These are phyloP conservation scores for Luffa acutangula DNA, from an alignment of 306 rosid genomes.

Conservation along the genomic window DNA sequence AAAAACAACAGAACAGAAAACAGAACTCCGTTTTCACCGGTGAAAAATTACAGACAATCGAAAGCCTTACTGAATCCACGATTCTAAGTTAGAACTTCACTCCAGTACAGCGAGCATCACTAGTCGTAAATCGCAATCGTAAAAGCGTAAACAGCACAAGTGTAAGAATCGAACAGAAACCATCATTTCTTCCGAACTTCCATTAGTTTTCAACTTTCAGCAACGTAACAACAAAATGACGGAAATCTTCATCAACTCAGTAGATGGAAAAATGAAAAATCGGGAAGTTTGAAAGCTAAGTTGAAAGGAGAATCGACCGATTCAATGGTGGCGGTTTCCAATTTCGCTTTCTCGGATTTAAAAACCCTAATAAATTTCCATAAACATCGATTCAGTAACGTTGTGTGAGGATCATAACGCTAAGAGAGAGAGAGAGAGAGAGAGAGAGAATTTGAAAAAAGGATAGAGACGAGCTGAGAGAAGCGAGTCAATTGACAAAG, in stretches of 20 bases:
- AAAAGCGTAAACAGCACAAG: not conserved
- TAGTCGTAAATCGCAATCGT: not conserved
- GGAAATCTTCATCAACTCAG: not conserved
- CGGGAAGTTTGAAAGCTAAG: not conserved
- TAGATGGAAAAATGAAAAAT: not conserved
- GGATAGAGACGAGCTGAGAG: not conserved
- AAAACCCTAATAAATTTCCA: conserved; percentile 5
- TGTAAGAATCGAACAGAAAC: not conserved
- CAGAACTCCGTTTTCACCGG: not conserved
- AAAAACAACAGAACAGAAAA: not conserved
- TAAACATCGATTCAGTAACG: not conserved
- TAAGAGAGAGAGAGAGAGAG: not conserved
- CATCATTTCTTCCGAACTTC: not conserved
- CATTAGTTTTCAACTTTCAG: not conserved
- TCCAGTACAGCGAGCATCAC: not conserved
- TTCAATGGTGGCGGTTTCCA: not conserved
- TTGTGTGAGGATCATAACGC: not conserved
- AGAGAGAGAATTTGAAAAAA: not conserved
- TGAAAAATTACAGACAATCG: not conserved
- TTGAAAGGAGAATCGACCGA: not conserved
- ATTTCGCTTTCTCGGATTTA: not conserved
- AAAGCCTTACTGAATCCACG: not conserved
- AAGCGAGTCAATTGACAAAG: not conserved
- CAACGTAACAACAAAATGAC: not conserved
- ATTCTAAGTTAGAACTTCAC: not conserved